phyloP scores from a whole-genome alignment of 2,329 filamentous ascomycete species.

The Fusarium pseudonygamai region DNA sequence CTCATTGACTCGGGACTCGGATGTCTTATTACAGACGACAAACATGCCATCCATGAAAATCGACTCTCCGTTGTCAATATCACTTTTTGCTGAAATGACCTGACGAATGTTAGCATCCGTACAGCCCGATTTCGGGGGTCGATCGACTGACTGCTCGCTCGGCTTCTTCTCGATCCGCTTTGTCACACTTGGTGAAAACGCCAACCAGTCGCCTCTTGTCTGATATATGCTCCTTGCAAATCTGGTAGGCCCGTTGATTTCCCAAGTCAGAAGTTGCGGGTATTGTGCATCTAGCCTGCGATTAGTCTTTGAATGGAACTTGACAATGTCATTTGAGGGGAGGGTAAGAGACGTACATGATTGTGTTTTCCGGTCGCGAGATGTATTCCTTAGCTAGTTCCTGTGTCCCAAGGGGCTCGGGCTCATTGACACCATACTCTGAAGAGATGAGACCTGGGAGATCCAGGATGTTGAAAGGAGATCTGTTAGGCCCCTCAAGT shows the following conservation, averaged over 20 bases:
- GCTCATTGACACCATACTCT: background rate
- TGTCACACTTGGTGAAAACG: background rate
- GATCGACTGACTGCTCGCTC: background rate
- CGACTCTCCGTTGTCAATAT: background rate
- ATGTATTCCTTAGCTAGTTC: background rate
- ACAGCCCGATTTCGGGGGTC: background rate
- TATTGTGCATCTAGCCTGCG: background rate
- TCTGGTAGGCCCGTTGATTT: background rate
- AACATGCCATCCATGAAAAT: background rate
- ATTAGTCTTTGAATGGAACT: background rate
- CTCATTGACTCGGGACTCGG: background rate
- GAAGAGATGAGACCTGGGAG: background rate
- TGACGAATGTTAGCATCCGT: background rate
- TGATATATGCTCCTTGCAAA: background rate
- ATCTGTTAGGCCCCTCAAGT: background rate
- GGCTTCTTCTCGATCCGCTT: background rate
- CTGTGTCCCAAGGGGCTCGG: background rate
- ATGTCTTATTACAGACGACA: background rate
- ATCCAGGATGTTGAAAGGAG: background rate
- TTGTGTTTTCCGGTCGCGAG: background rate
- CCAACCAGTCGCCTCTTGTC: background rate
- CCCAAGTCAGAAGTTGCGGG: background rate
- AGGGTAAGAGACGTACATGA: background rate
- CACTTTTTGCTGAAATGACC: background rate
- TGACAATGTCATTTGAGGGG: background rate